Evolutionary conservation across 441 rosid genomes (phyloP), one percentile per base, ranked within the genome.

Genomic region (Pelargonium australe): DNA sequence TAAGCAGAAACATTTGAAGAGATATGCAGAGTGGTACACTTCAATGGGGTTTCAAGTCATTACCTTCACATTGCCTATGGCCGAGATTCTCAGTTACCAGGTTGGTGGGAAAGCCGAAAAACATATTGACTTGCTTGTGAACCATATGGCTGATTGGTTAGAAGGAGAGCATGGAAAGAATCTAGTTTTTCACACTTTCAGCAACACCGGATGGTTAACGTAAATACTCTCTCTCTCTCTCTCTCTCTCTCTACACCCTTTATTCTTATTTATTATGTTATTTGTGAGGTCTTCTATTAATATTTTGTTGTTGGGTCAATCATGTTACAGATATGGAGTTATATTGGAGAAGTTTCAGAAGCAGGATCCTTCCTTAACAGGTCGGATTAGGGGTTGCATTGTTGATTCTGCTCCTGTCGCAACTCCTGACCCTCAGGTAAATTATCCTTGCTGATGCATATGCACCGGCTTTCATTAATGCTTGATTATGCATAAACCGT

Each of bases 361-460:
- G 78, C 85, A 86, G 76, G 93, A 91, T 84, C 81, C 89, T 45
- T 80, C 86, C 51, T 73, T 90, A 73, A 73, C 80, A 68, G 79
- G 81, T 80, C 85, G 81, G 47, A 93, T 95, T 72, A 86, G 79
- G 80, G 97, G 96, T 47, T 95, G 99, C 81, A 81, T 95, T 63
- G 92, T 95, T 31, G 99, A 95, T 81, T 95, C 99, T 74, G 99
- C 97, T 62, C 99, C 99, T 34, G 97, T 90, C 68, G 99, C 99
- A 10, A 85, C 86, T 60, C 85, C 96, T 70, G 99, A 95, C 68
- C 96, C 99, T 58, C 92, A 86, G 87, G 99, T 89, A 87, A 77
- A 72, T 70, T 55, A 68, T 69, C 47, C 65, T 70, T 72, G 55
- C 70, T 28, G 53, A 47, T 47, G 53, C 53, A 47, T 10, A 11